phyloP scores from a whole-genome alignment of 192 early-diverging fungal species.

The Podila horticola region DNA sequence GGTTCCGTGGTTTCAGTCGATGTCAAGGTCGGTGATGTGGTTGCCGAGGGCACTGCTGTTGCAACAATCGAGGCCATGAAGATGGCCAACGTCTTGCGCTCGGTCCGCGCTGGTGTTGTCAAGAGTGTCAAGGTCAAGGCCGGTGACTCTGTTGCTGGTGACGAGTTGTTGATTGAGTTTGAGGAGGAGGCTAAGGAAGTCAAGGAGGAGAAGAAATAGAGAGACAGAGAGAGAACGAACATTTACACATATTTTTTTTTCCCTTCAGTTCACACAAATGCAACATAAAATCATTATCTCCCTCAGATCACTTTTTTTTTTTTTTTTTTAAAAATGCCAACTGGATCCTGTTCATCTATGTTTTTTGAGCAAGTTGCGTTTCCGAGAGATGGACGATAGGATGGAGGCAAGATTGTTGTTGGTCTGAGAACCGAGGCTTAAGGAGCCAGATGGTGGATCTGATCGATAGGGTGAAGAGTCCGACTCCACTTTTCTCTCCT shows the following conservation, averaged over 20 bases:
- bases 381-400: background rate
- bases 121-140: slow-evolving; percentile 78
- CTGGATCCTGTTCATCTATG: background rate
- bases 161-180: slow-evolving; percentile 81
- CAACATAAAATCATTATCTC: background rate
- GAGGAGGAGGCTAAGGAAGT: slow-evolving; percentile 49
- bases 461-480: background rate
- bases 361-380: background rate
- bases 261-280: too few relatives aligned
- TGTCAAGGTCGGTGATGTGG: slow-evolving; percentile 82
- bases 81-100: slow-evolving; percentile 94
- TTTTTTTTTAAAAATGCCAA: background rate
- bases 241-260: too few relatives aligned
- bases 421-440: background rate
- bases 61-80: slow-evolving; percentile 97
- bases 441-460: background rate
- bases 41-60: slow-evolving; percentile 85
- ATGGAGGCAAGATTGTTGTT: background rate
- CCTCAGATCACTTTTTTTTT: background rate
- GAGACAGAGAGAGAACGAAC: too few relatives aligned
- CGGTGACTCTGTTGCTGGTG: slow-evolving; percentile 81
- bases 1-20: slow-evolving; percentile 86
- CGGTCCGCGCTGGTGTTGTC: slow-evolving; percentile 80
- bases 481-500: background rate
- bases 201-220: slow-evolving; percentile 45